Evolutionary conservation across 176 grass and related monocot genomes (phyloP).

Genomic region (Oryza glumipatula): DNA sequence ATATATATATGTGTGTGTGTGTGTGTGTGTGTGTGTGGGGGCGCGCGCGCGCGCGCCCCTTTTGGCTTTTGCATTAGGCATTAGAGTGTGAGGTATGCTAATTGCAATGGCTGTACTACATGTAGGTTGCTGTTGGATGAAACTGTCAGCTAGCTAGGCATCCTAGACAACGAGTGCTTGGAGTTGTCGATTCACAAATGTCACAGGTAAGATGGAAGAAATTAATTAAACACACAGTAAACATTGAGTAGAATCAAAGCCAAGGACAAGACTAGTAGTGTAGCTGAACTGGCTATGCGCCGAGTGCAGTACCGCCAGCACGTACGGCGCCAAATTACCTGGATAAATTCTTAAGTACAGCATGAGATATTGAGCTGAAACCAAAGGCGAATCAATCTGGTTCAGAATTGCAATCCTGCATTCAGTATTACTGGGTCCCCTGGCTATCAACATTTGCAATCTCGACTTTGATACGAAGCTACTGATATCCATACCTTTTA

Average conservation of each 20-base stretch:
- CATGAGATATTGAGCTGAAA: neutral
- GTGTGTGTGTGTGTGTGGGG: too few relatives aligned
- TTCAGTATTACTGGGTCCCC: constrained; percentile 6
- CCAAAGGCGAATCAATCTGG: neutral
- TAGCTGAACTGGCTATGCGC: too few relatives aligned
- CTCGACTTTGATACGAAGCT: constrained; percentile 25
- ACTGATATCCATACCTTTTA: neutral
- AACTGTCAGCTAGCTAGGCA: neutral
- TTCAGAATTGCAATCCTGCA: constrained; percentile 1
- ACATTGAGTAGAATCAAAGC: neutral
- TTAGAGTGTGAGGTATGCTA: neutral
- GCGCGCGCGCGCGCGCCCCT: too few relatives aligned
- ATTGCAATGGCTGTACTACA: neutral
- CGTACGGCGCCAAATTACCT: neutral
- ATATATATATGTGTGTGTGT: too few relatives aligned
- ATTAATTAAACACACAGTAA: neutral
- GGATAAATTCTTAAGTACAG: neutral
- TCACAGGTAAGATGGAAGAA: neutral
- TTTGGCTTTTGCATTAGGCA: neutral
- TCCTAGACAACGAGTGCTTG: neutral
- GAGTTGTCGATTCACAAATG: neutral
- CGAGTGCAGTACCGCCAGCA: too few relatives aligned
- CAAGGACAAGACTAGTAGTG: neutral
- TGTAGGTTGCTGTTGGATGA: neutral
- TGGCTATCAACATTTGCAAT: neutral